phyloP scores from a whole-genome alignment of 352 stramenopile species.

The Phytophthora hybrid region DNA sequence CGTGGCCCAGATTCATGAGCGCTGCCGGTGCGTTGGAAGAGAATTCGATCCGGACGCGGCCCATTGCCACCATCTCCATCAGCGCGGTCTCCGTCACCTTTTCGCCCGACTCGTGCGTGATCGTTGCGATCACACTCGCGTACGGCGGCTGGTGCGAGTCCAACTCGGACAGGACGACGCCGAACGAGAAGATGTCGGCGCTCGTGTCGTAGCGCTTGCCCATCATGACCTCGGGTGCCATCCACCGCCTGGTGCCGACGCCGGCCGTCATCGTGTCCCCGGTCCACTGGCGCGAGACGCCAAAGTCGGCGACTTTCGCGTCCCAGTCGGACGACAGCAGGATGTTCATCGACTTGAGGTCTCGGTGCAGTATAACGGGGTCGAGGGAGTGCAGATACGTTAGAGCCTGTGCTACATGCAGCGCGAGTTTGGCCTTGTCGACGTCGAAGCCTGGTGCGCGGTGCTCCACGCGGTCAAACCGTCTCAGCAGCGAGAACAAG shows the following conservation, averaged over 20 bases:
- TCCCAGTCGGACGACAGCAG: conserved; percentile 40
- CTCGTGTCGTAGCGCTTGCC: conserved; percentile 55
- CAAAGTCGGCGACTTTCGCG: conserved; percentile 71
- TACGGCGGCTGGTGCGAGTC: conserved; percentile 49
- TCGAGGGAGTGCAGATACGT: conserved; percentile 65
- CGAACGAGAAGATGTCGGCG: conserved; percentile 59
- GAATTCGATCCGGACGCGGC: conserved; percentile 41
- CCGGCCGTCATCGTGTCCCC: conserved; percentile 58
- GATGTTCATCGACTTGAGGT: conserved; percentile 75
- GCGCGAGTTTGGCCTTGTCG: conserved; percentile 53
- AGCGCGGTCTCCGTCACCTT: conserved; percentile 41
- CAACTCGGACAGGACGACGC: conserved; percentile 48
- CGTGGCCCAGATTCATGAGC: conserved; percentile 31
- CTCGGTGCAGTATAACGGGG: conserved; percentile 50
- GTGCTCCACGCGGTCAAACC: conserved; percentile 45
- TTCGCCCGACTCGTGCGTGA: conserved; percentile 36
- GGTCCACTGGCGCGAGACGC: conserved; percentile 48
- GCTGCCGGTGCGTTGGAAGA: conserved; percentile 30
- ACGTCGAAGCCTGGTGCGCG: conserved; percentile 43
- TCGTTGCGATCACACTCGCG: conserved; percentile 31
- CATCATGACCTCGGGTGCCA: conserved; percentile 65
- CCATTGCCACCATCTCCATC: conserved; percentile 46
- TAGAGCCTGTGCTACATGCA: conserved; percentile 52
- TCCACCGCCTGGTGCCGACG: conserved; percentile 52
- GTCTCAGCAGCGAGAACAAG: conserved; percentile 45